phyloP scores from a whole-genome alignment of 441 rosid genomes.

The Monsonia emarginata region DNA sequence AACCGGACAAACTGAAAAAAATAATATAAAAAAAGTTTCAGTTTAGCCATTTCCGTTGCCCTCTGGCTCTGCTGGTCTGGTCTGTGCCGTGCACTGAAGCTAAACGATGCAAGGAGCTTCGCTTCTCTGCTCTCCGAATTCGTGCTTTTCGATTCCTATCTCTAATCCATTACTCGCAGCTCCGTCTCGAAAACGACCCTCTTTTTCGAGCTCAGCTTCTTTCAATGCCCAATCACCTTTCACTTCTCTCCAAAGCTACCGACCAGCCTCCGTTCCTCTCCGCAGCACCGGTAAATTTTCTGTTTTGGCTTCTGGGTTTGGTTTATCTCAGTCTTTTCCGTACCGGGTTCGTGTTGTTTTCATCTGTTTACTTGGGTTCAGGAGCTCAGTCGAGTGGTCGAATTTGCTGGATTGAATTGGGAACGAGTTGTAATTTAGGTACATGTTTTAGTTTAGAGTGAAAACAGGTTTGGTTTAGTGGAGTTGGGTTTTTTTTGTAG shows the following conservation, averaged over 20 bases:
- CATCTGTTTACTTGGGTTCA: background rate
- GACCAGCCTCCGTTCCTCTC: constrained; percentile 24
- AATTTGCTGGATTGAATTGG: background rate
- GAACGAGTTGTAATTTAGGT: background rate
- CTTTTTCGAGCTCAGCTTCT: constrained; percentile 21
- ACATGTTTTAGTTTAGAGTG: background rate
- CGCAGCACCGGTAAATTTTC: constrained; percentile 34
- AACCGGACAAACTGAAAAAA: too few relatives aligned
- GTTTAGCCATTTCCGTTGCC: background rate
- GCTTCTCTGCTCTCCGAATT: constrained; percentile 31
- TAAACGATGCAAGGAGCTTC: constrained; percentile 33
- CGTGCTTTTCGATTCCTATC: constrained; percentile 22
- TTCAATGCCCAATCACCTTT: constrained; percentile 21
- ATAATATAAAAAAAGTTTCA: background rate
- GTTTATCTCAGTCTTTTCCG: background rate
- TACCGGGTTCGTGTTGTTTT: background rate
- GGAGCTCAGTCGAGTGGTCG: too few relatives aligned
- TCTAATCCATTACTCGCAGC: background rate
- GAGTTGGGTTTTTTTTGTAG: background rate
- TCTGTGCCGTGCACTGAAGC: background rate
- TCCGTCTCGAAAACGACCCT: constrained; percentile 16
- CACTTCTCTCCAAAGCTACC: constrained; percentile 18
- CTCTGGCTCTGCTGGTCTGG: background rate
- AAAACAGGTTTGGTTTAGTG: background rate
- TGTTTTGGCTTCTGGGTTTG: background rate